Evolutionary conservation across 1,284 basidiomycete genomes (phyloP), one percentile per base, ranked within the genome.

Genomic region (Veloporphyrellus conicus): DNA sequence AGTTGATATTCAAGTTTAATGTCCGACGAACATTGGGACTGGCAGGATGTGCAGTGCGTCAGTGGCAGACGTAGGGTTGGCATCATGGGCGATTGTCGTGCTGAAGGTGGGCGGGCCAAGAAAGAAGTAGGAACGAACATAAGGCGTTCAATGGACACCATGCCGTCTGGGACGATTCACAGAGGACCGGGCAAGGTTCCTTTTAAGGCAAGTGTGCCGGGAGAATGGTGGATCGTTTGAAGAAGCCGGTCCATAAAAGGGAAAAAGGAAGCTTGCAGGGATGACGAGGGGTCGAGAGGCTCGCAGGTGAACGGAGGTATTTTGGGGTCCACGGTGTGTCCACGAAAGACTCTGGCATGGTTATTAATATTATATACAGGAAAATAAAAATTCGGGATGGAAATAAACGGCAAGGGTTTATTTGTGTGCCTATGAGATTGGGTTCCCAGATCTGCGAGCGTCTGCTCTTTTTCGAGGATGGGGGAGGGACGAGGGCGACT

Each of bases 381-480:
- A 22, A 22, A 31, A 45, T 34, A 33, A 16, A 18, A 31, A 15
- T 12, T 4, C 22, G 12, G 36, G 18, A 48, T 38, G 36, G 36
- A 38, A 38, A 45, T 47, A 33, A n/a, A 45, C 41, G 44, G 45
- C 36, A 19, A 42, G 49, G 52, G 29, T 49, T 49, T 51, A 16
- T 33, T 43, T 18, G 14, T n/a, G 22, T 45, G 41, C 7, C 11
- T 6, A 36, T 29, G 39, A 60, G 61, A 62, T 62, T 63, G 47
- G 31, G 52, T 61, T 62, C 56, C 16, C 6, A 54, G 58, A 61
- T 63, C 41, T 43, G n/a, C n/a, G n/a, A n/a, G n/a, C n/a, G n/a
- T n/a, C n/a, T n/a, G n/a, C n/a, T n/a, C n/a, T n/a, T n/a, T n/a
- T n/a, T n/a, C n/a, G n/a, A n/a, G n/a, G n/a, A n/a, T n/a, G n/a